phyloP scores from a whole-genome alignment of 441 rosid genomes.

The Kokia cookei region DNA sequence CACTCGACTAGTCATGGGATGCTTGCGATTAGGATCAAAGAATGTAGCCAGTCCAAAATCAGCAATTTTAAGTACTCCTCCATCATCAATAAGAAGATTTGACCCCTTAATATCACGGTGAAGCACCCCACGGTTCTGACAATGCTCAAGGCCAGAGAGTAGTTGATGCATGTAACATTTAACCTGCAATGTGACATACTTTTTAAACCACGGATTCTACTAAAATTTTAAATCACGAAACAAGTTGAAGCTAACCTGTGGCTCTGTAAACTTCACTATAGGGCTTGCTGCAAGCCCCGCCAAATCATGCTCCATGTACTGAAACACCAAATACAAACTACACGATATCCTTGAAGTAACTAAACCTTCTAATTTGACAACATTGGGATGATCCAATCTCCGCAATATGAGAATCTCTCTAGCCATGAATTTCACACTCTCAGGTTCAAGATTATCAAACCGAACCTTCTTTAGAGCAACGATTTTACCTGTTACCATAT shows the following conservation, averaged over 20 bases:
- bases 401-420: conserved; percentile 84
- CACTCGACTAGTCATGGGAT: conserved; percentile 88
- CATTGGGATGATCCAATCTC: conserved; percentile 80
- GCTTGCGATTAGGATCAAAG: conserved; percentile 71
- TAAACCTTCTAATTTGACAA: conserved; percentile 83
- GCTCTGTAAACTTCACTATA: conserved; percentile 64
- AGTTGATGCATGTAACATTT: conserved; percentile 82
- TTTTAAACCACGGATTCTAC: background rate
- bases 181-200: conserved; percentile 36
- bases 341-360: conserved; percentile 96
- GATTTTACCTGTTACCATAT: conserved; percentile 64
- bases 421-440: conserved; percentile 90
- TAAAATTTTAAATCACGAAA: conserved; percentile 9
- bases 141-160: conserved; percentile 85
- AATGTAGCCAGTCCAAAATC: conserved; percentile 89
- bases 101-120: conserved; percentile 97
- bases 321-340: conserved; percentile 83
- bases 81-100: conserved; percentile 82
- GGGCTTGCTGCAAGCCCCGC: conserved; percentile 97
- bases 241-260: conserved; percentile 49
- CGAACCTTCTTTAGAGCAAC: conserved; percentile 92
- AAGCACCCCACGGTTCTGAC: conserved; percentile 76
- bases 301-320: conserved; percentile 89
- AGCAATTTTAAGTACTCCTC: conserved; percentile 81
- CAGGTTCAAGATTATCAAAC: conserved; percentile 88